Conservation (phyloP, 805 yeast genomes). For the Monosporozyma solicola region DNA sequence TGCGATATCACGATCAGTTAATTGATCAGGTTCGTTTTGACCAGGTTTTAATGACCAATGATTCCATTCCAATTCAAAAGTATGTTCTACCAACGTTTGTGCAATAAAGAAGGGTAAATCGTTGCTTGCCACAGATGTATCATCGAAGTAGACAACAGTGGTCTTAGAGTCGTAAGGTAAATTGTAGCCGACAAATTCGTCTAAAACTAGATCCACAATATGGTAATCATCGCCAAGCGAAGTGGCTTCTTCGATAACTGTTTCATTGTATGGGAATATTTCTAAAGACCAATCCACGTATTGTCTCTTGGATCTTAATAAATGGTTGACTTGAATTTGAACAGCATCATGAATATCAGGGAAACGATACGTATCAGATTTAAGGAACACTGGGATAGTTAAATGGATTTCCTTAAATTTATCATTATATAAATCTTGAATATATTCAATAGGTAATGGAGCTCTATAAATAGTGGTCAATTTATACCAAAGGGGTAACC, state of each 20-base stretch:
- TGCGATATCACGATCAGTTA: constrained; percentile 19
- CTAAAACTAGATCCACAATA: constrained; percentile 32
- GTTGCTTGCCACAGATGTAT: constrained; percentile 41
- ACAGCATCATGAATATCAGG: constrained; percentile 61
- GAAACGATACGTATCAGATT: constrained; percentile 40
- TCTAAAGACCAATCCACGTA: constrained; percentile 31
- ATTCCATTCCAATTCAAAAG: constrained; percentile 34
- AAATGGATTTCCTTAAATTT: constrained; percentile 37
- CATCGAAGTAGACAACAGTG: constrained; percentile 28
- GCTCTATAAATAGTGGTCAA: constrained; percentile 36
- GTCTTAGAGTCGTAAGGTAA: constrained; percentile 34
- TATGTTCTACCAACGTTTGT: constrained; percentile 40
- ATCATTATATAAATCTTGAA: constrained; percentile 28
- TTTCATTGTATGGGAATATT: constrained; percentile 18
- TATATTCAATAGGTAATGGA: constrained; percentile 32
- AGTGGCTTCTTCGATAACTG: constrained; percentile 7
- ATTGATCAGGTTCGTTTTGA: constrained; percentile 3
- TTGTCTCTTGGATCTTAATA: constrained; percentile 23
- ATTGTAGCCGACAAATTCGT: constrained; percentile 37
- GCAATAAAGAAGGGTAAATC: constrained; percentile 56
- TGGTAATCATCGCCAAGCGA: constrained; percentile 21
- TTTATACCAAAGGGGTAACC: constrained; percentile 36
- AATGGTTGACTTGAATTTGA: constrained; percentile 37
- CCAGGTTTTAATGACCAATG: background rate
- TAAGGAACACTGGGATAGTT: constrained; percentile 36